Percentiles rank a stretch among this genome's conserved stretches.
Evolutionary conservation across 2,329 filamentous ascomycete genomes (phyloP).

Genomic region (Meredithiella fracta): DNA sequence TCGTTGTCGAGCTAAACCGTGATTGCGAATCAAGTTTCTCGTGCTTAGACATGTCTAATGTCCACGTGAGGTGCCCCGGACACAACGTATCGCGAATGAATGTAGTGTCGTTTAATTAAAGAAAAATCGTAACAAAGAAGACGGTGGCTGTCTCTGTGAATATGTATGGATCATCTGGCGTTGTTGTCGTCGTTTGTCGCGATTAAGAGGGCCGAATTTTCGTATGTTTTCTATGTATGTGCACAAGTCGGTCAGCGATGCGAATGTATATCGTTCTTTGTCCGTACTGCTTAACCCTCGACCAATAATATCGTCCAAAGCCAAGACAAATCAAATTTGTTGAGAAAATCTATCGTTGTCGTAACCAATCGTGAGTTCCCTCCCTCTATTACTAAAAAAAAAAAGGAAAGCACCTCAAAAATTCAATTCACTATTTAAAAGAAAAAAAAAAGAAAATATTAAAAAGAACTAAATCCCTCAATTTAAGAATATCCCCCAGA

Average conservation of each 20-base stretch:
- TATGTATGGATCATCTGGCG: too few species aligned
- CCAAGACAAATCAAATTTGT: too few species aligned
- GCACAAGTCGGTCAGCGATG: too few species aligned
- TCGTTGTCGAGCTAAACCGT: conserved; percentile 48
- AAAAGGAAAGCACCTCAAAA: not conserved
- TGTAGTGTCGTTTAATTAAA: not conserved
- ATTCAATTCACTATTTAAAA: not conserved
- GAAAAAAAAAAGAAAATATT: not conserved
- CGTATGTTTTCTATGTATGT: too few species aligned
- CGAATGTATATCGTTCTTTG: too few species aligned
- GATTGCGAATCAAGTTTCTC: conserved; percentile 31
- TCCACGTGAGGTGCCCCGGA: not conserved
- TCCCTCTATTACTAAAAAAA: not conserved
- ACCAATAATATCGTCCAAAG: too few species aligned
- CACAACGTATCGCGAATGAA: not conserved
- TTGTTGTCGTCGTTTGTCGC: too few species aligned
- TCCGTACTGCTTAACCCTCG: too few species aligned
- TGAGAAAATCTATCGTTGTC: not conserved
- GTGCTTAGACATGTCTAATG: conserved; percentile 47
- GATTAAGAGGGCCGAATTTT: too few species aligned
- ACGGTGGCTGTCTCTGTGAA: not conserved
- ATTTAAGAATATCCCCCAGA: too few species aligned
- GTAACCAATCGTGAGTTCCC: not conserved
- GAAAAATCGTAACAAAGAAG: too few species aligned
- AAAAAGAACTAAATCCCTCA: not conserved